Percentiles rank a stretch among this genome's conserved stretches.
phyloP scores from a whole-genome alignment of 345 rosid species.

The Durio zibethinus region DNA sequence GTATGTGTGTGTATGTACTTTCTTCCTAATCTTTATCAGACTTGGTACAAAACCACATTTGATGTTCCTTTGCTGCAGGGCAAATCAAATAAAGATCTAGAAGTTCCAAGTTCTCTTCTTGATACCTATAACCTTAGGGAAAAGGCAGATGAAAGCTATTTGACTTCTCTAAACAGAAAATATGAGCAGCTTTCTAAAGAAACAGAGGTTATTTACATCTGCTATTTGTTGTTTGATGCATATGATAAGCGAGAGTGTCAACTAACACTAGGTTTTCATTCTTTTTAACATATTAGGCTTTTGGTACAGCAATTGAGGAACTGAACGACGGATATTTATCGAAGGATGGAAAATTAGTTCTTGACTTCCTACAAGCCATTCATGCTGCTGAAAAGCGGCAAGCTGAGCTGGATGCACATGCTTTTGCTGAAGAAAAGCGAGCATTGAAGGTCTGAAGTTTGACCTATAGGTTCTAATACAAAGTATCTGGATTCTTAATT shows the following conservation, averaged over 20 bases:
- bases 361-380: slow-evolving; percentile 83
- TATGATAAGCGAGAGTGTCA: slow-evolving; percentile 9
- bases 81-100: slow-evolving; percentile 27
- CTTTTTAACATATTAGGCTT: slow-evolving; percentile 43
- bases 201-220: slow-evolving; percentile 39
- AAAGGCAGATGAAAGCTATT: slow-evolving; percentile 33
- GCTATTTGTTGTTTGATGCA: not conserved
- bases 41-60: not conserved
- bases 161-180: slow-evolving; percentile 12
- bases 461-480: slow-evolving; percentile 1
- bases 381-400: slow-evolving; percentile 89
- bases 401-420: slow-evolving; percentile 78
- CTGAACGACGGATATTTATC: slow-evolving; percentile 46
- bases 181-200: slow-evolving; percentile 30
- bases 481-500: slow-evolving; percentile 14
- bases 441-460: slow-evolving; percentile 59
- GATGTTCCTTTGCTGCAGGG: slow-evolving; percentile 31
- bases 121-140: slow-evolving; percentile 65
- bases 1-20: not conserved
- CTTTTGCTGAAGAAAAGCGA: slow-evolving; percentile 67
- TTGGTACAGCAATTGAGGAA: slow-evolving; percentile 48
- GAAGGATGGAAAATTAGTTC: slow-evolving; percentile 69
- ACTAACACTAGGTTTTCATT: slow-evolving; percentile 11
- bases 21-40: not conserved
- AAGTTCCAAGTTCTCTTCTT: slow-evolving; percentile 55